Conservation (phyloP, 352 stramenopile species). For the Pythium folliculosum region DNA sequence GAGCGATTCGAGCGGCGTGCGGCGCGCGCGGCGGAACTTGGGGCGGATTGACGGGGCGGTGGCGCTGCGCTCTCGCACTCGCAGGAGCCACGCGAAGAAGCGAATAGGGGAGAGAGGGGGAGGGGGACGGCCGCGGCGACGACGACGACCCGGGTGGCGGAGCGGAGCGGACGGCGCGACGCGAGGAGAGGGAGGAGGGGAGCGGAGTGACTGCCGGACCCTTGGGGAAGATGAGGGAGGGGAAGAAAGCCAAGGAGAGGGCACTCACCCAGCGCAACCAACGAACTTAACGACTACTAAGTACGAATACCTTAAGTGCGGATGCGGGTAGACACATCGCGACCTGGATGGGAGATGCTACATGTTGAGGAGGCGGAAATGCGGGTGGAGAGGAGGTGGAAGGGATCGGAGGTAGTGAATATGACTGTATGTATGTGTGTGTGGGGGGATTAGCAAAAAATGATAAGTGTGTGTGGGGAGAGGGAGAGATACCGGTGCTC, state of each 20-base stretch:
- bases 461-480: background rate
- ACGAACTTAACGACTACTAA: constrained; percentile 2
- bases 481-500: too few relatives aligned
- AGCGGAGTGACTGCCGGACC: background rate
- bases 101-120: background rate
- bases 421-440: too few relatives aligned
- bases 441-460: background rate
- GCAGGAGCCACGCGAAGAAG: constrained; percentile 1
- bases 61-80: background rate
- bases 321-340: too few relatives aligned
- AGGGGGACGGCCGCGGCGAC: background rate
- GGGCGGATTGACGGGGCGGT: background rate
- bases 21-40: constrained; percentile 18
- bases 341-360: too few relatives aligned
- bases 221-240: too few relatives aligned
- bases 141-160: background rate
- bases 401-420: too few relatives aligned
- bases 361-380: too few relatives aligned
- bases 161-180: background rate
- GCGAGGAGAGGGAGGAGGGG: background rate
- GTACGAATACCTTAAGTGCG: constrained; percentile 3
- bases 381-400: too few relatives aligned
- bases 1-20: constrained; percentile 16
- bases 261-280: background rate
- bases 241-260: too few relatives aligned